Conservation (phyloP, 257 asterid species). For the Ocimum tenuiflorum region DNA sequence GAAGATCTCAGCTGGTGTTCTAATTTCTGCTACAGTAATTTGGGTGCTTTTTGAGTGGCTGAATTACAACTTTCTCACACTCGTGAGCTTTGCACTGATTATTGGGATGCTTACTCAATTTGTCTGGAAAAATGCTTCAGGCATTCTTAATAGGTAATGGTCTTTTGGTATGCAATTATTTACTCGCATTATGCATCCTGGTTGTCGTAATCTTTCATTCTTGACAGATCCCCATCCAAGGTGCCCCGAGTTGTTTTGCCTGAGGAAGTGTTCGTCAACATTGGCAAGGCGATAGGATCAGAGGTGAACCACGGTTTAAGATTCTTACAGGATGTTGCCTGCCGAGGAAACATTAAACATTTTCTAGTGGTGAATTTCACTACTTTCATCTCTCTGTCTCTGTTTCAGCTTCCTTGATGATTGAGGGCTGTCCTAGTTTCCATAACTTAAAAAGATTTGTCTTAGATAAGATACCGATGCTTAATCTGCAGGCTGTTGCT, state of each 20-base stretch:
- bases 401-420: neutral
- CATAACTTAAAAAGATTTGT: slow-evolving; percentile 16
- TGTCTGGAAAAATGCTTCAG: slow-evolving; percentile 53
- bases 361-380: slow-evolving; percentile 44
- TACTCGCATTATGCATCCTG: neutral
- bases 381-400: neutral
- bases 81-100: slow-evolving; percentile 46
- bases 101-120: slow-evolving; percentile 58
- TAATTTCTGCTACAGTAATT: slow-evolving; percentile 49
- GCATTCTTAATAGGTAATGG: slow-evolving; percentile 40
- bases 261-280: slow-evolving; percentile 45
- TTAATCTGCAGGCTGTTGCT: slow-evolving; percentile 42
- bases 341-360: slow-evolving; percentile 54
- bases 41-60: slow-evolving; percentile 93
- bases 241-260: slow-evolving; percentile 57
- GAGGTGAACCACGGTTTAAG: slow-evolving; percentile 51
- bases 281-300: slow-evolving; percentile 48
- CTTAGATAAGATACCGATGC: neutral
- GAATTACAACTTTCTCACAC: slow-evolving; percentile 65
- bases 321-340: slow-evolving; percentile 64
- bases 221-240: slow-evolving; percentile 41
- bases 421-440: neutral
- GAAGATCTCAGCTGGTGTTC: slow-evolving; percentile 69
- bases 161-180: neutral
- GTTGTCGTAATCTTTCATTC: slow-evolving; percentile 17